Evolutionary conservation across 163 green algal species (phyloP), one percentile per base, ranked within the genome.

Genomic region (Trebouxia gelatinosa): DNA sequence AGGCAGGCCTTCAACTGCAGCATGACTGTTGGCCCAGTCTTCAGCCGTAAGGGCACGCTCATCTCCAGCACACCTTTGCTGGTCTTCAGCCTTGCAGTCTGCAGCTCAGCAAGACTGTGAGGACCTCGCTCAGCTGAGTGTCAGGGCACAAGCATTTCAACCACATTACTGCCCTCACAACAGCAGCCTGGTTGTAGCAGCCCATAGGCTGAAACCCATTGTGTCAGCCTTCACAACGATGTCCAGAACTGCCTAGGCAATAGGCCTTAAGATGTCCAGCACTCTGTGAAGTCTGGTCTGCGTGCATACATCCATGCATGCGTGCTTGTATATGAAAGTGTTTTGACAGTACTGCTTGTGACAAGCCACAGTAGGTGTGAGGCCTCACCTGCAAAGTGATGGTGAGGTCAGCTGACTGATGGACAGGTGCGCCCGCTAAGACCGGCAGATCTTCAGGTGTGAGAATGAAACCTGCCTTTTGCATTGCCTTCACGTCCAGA

Each of bases 401-500:
- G 19, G 40, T 61, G 31, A 76, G 28, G 31, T 76, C 68, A 28
- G 62, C 6, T 23, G 68, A 39, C 29, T 23, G 23, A 17, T 76
- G 68, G 7, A 21, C 28, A 28, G 68, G 68, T 7, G 68, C 40
- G 21, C 87, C 89, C 2, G 87, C 80, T 43, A 96, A 83, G 77
- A 89, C 90, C 17, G 80, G 28, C 16, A 92, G 78, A 19, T 83
- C 85, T 61, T 94, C 88, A 32, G 90, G 91, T 21, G 91, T 82
- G 54, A 94, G 77, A 58, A 82, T 82, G 77, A 94, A 88, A 66
- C 91, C 91, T 51, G 75, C 80, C 19, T 80, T 40, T 59, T 92
- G 86, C 35, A 96, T 67, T 23, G 86, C 51, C 21, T 78, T 74
- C 51, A 89, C 90, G 77, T 96, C 88, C n/a, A 91, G 79, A 32